These are phyloP conservation scores for Chlorella sp. DNA, from an alignment of 139 green algal species.

Conservation along the genomic window DNA sequence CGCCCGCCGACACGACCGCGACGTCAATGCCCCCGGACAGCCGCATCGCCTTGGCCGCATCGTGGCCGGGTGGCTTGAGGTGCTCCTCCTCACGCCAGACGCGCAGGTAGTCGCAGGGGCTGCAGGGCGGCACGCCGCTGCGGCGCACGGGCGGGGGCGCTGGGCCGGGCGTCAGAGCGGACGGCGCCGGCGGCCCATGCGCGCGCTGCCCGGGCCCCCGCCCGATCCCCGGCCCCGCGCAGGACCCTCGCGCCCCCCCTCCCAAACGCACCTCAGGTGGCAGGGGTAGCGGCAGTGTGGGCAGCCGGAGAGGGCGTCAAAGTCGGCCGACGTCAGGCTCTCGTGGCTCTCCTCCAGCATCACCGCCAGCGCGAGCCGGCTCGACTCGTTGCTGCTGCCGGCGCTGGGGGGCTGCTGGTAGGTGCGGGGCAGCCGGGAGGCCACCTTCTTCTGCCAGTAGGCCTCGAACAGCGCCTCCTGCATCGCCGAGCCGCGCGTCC, in stretches of 20 bases:
- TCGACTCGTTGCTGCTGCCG: too few relatives aligned
- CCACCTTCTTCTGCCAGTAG: too few relatives aligned
- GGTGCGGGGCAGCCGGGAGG: too few relatives aligned
- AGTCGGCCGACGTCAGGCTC: slow-evolving; percentile 1
- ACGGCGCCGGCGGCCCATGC: slow-evolving; percentile 1
- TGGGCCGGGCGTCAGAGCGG: background rate
- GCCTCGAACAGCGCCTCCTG: too few relatives aligned
- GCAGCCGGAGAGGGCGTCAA: background rate
- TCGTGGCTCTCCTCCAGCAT: background rate
- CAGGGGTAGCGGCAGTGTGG: background rate
- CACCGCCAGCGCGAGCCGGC: too few relatives aligned
- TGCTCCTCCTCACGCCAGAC: slow-evolving; percentile 4
- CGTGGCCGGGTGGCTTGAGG: slow-evolving; percentile 13
- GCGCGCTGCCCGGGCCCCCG: background rate
- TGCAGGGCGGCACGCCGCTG: slow-evolving; percentile 8
- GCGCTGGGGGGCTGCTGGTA: background rate
- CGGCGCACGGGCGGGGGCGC: background rate
- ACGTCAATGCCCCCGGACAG: slow-evolving; percentile 25
- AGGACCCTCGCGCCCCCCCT: background rate
- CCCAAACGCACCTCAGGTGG: background rate
- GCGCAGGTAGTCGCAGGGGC: slow-evolving; percentile 8
- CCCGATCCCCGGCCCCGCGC: slow-evolving; percentile 1
- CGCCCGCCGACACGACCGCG: slow-evolving; percentile 20
- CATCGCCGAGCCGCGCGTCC: too few relatives aligned
- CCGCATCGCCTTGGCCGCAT: background rate